Percentiles rank a stretch among this genome's conserved stretches.
Evolutionary conservation across 2,329 filamentous ascomycete species (phyloP).

Genomic region (Leptographium procerum): DNA sequence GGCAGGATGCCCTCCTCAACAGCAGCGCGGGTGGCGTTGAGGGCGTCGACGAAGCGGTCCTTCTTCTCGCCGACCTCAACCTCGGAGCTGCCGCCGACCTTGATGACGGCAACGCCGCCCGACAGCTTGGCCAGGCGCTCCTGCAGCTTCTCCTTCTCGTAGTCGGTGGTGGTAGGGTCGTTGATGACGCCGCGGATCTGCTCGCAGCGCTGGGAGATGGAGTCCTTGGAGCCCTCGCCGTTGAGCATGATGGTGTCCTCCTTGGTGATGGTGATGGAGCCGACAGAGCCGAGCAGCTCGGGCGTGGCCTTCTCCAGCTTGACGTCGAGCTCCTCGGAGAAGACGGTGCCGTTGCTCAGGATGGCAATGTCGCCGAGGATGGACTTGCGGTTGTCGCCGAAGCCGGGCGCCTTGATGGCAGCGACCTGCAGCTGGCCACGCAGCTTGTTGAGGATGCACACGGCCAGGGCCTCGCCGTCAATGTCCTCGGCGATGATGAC

Average conservation of each 20-base stretch:
- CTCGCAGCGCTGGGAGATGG: slow-evolving; percentile 89
- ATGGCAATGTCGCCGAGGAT: slow-evolving; percentile 95
- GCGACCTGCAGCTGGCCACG: slow-evolving; percentile 97
- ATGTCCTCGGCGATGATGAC: slow-evolving; percentile 99
- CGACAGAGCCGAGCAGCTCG: slow-evolving; percentile 93
- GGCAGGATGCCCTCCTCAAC: slow-evolving; percentile 99
- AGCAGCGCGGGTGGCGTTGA: slow-evolving; percentile 95
- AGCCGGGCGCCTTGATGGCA: slow-evolving; percentile 96
- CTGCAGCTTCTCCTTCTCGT: slow-evolving; percentile 99
- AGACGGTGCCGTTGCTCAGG: slow-evolving; percentile 93
- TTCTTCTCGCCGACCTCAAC: slow-evolving; percentile 99
- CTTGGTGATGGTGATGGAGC: slow-evolving; percentile 99
- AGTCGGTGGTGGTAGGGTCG: slow-evolving; percentile 90
- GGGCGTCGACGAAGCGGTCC: slow-evolving; percentile 95
- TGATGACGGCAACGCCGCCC: slow-evolving; percentile 97
- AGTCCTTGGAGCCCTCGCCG: slow-evolving; percentile 89
- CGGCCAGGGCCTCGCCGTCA: slow-evolving; percentile 93
- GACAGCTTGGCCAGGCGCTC: slow-evolving; percentile 99
- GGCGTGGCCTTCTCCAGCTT: slow-evolving; percentile 97
- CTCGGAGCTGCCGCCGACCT: slow-evolving; percentile 94
- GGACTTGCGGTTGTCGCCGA: slow-evolving; percentile 99
- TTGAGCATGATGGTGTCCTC: slow-evolving; percentile 99
- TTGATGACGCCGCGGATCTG: slow-evolving; percentile 96
- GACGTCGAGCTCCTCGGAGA: slow-evolving; percentile 95
- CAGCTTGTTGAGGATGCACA: slow-evolving; percentile 99